Evolutionary conservation across 176 grass and related monocot genomes (phyloP).

Genomic region (Hyparrhenia diplandra): DNA sequence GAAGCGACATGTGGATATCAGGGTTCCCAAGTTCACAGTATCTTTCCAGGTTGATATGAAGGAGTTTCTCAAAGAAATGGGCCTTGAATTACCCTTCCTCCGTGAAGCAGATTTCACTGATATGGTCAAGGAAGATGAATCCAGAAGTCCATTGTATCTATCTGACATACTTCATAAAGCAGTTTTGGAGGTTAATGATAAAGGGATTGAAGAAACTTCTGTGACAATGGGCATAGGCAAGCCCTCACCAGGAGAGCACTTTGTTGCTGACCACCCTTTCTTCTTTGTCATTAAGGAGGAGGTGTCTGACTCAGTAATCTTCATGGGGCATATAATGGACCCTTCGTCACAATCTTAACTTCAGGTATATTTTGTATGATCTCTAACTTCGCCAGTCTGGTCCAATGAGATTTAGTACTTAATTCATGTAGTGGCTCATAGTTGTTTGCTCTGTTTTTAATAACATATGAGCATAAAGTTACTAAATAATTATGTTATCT

Average conservation of each 20-base stretch:
- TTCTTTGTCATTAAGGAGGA: slow-evolving; percentile 50
- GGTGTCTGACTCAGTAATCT: slow-evolving; percentile 34
- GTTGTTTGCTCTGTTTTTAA: neutral
- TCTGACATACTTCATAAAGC: slow-evolving; percentile 48
- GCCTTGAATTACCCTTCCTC: slow-evolving; percentile 38
- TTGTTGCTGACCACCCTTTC: slow-evolving; percentile 41
- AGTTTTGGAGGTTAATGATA: slow-evolving; percentile 45
- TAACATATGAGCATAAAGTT: neutral
- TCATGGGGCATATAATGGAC: slow-evolving; percentile 45
- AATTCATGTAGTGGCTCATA: neutral
- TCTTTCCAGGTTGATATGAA: slow-evolving; percentile 35
- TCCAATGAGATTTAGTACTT: neutral
- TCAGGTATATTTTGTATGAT: neutral
- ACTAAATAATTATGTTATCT: neutral
- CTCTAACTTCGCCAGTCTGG: neutral
- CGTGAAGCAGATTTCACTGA: slow-evolving; percentile 49
- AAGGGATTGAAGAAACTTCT: slow-evolving; percentile 24
- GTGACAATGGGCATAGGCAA: slow-evolving; percentile 20
- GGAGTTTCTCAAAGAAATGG: slow-evolving; percentile 46
- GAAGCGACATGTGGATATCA: slow-evolving; percentile 39
- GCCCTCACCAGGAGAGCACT: slow-evolving; percentile 32
- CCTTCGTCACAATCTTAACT: slow-evolving; percentile 25
- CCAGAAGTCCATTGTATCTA: slow-evolving; percentile 23
- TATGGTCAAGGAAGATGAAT: slow-evolving; percentile 36
- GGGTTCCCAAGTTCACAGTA: slow-evolving; percentile 45